phyloP scores from a whole-genome alignment of 306 rosid species.

The Senna tora region DNA sequence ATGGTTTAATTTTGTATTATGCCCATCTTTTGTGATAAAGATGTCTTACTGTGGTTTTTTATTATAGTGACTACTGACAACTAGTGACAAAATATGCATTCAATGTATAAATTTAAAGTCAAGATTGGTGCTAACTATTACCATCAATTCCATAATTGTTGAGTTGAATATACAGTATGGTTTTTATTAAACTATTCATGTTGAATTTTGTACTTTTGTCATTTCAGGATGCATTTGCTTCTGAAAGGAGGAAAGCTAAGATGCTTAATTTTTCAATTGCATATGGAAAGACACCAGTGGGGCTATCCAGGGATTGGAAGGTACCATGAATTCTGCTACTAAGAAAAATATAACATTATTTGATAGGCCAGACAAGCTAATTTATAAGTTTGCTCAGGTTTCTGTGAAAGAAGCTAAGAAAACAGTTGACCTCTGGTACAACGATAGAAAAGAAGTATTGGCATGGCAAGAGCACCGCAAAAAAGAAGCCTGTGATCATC shows the following conservation, averaged over 20 bases:
- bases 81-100: not conserved
- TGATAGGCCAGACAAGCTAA: slow-evolving; percentile 9
- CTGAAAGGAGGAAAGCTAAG: slow-evolving; percentile 97
- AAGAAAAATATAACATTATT: slow-evolving; percentile 7
- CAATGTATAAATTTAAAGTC: not conserved
- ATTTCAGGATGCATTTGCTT: slow-evolving; percentile 78
- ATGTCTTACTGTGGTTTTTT: not conserved
- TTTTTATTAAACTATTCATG: slow-evolving; percentile 14
- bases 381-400: slow-evolving; percentile 59
- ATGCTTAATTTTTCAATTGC: slow-evolving; percentile 99
- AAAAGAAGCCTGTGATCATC: slow-evolving; percentile 56
- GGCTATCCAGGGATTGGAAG: slow-evolving; percentile 96
- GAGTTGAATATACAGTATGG: not conserved
- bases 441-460: slow-evolving; percentile 82
- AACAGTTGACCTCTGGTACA: slow-evolving; percentile 92
- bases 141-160: slow-evolving; percentile 15
- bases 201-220: slow-evolving; percentile 16
- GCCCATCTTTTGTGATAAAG: not conserved
- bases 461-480: slow-evolving; percentile 82
- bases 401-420: slow-evolving; percentile 84
- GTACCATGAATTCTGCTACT: slow-evolving; percentile 44
- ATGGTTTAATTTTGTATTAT: slow-evolving; percentile 4
- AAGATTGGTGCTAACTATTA: not conserved
- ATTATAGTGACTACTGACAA: not conserved
- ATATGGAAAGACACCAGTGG: slow-evolving; percentile 93